Conservation (phyloP, 148 eudicot species). For the Cornus florida region DNA sequence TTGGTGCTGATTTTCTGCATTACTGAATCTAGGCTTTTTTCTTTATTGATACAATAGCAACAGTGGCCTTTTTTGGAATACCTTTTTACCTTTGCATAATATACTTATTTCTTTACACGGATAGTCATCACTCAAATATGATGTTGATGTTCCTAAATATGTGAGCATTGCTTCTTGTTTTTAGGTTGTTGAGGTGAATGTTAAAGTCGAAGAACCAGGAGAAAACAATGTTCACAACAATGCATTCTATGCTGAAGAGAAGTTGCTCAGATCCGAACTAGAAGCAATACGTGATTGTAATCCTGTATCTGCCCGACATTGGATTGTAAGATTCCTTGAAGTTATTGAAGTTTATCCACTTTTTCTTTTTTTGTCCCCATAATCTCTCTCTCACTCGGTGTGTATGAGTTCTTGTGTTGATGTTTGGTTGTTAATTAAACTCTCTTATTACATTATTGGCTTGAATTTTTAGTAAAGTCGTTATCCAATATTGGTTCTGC, state of each 20-base stretch:
- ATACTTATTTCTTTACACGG: background rate
- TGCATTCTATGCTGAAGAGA: conserved; percentile 68
- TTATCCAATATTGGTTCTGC: too few relatives aligned
- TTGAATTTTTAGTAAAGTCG: too few relatives aligned
- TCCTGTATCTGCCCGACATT: conserved; percentile 69
- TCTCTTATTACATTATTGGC: too few relatives aligned
- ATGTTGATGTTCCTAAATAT: background rate
- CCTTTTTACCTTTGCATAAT: background rate
- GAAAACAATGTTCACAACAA: conserved; percentile 63
- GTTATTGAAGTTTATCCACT: background rate
- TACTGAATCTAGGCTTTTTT: too few relatives aligned
- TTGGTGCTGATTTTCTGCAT: too few relatives aligned
- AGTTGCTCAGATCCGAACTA: conserved; percentile 48
- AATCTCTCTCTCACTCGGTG: background rate
- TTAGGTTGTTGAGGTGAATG: conserved; percentile 62
- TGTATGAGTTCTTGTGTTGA: background rate
- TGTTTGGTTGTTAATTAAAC: too few relatives aligned
- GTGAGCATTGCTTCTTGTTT: background rate
- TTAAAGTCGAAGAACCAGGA: conserved; percentile 64
- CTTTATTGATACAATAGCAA: background rate
- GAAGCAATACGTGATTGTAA: conserved; percentile 71
- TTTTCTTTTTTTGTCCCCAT: too few relatives aligned
- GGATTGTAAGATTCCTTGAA: conserved; percentile 53
- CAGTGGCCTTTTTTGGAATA: background rate
- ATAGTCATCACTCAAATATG: background rate